Conservation (phyloP, 225 moss, liverwort and hornwort species). For the Sphagnum tenellum region DNA sequence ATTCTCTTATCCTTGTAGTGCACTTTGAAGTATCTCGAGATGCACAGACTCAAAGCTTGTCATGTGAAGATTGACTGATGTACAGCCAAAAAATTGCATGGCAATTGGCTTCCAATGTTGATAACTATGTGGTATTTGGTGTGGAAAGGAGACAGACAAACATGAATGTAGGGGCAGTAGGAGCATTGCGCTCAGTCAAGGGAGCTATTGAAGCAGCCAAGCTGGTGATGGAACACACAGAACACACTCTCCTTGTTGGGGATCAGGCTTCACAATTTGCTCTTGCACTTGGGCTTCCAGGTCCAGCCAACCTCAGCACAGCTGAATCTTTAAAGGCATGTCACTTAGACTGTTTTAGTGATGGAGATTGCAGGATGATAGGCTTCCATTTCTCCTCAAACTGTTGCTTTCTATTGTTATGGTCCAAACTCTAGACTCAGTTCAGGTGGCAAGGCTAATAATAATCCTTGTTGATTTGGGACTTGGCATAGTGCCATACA, state of each 20-base stretch:
- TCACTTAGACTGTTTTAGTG: too few species aligned
- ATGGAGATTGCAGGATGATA: too few species aligned
- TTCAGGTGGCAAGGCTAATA: too few species aligned
- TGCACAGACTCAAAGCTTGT: too few species aligned
- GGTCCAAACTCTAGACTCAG: too few species aligned
- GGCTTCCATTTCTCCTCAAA: not conserved
- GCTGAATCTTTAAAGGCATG: slow-evolving; percentile 55
- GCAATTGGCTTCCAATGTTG: too few species aligned
- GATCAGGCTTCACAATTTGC: slow-evolving; percentile 78
- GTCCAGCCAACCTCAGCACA: slow-evolving; percentile 80
- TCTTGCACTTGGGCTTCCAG: slow-evolving; percentile 66
- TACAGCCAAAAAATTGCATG: too few species aligned
- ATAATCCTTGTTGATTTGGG: not conserved
- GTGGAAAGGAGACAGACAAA: slow-evolving; percentile 50
- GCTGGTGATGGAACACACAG: slow-evolving; percentile 90
- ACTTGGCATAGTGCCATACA: not conserved
- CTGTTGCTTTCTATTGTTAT: not conserved
- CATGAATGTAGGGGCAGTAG: slow-evolving; percentile 93
- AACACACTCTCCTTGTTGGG: slow-evolving; percentile 85
- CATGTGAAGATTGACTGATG: too few species aligned
- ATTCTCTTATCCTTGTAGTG: too few species aligned
- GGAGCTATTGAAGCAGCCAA: slow-evolving; percentile 77
- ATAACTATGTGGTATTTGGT: slow-evolving; percentile 1
- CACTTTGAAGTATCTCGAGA: too few species aligned
- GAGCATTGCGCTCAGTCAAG: slow-evolving; percentile 74